Evolutionary conservation across 2,329 filamentous ascomycete species (phyloP), one percentile per base, ranked within the genome.

Genomic region (Colletotrichum acutatum): DNA sequence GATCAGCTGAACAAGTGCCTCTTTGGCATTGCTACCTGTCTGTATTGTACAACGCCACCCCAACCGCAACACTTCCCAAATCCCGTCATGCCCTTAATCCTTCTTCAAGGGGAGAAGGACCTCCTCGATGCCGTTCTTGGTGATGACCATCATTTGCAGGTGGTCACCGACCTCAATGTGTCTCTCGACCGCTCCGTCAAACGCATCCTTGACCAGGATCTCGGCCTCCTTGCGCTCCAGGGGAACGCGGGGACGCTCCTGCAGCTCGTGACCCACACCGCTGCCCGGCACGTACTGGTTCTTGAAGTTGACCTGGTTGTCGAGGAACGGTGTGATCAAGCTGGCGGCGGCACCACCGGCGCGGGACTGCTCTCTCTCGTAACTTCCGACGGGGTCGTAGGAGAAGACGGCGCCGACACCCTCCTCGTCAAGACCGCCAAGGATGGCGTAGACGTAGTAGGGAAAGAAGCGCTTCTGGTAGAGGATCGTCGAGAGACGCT

Each of bases 241-340:
- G 64, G 94, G 93, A 79, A 91, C 87, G 74, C 90, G 88, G 82
- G 91, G 88, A 77, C 92, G 89, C 84, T 93, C 90, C 86, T 93
- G 86, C 78, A 98, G 86, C 66, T 92, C 92, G 83, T 98, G 94
- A 56, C 96, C 96, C 74, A 90, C 89, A 70, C 95, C 95, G 78
- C 94, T 96, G 59, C 93, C 94, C 12, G 96, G 95, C 68, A 97
- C 89, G 82, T 98, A 97, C 87, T 98, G 96, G 83, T 99, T 99
- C 90, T 98, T 99, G 89, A 96, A 96, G 87, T 98, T 98, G 87
- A 99, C 97, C 86, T 99, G 97, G 84, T 99, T 99, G 84, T 99
- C 97, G 80, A 99, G 86, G 89, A 99, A 99, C 1, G 97, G 97
- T 94, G 98, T 99, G 85, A 99, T 99, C 83, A 99, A 86, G 80